phyloP scores from a whole-genome alignment of 1,139 yeast genomes.

The Suhomyces guaymorum region DNA sequence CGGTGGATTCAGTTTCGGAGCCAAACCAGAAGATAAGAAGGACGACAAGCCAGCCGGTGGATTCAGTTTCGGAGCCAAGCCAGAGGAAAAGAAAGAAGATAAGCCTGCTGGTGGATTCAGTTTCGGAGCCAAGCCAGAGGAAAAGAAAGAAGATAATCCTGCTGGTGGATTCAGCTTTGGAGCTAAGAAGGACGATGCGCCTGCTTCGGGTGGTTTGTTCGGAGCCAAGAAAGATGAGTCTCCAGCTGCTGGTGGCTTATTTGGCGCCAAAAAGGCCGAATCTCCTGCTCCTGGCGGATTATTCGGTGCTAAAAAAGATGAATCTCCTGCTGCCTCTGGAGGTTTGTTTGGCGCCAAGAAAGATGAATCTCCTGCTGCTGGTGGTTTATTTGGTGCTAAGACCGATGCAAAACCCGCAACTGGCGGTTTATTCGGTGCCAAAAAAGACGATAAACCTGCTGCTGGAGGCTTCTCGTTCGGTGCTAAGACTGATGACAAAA shows the following conservation, averaged over 20 bases:
- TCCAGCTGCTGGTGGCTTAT: constrained; percentile 20
- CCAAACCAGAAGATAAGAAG: constrained; percentile 17
- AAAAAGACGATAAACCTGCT: constrained; percentile 15
- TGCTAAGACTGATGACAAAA: constrained; percentile 17
- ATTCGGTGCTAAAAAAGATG: constrained; percentile 22
- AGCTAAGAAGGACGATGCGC: constrained; percentile 17
- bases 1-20: constrained; percentile 17
- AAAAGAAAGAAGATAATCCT: constrained; percentile 19
- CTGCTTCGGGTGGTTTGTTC: constrained; percentile 11
- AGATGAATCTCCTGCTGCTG: constrained; percentile 3
- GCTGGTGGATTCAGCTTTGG: constrained; percentile 2
- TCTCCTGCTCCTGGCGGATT: constrained; percentile 16
- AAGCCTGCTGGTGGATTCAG: constrained; percentile 17
- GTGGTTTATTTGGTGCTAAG: not conserved
- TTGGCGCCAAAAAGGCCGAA: constrained; percentile 26
- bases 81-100: constrained; percentile 15
- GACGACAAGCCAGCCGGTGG: constrained; percentile 18
- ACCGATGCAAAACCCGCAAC: not conserved
- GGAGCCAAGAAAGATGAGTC: constrained; percentile 17
- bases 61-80: constrained; percentile 19
- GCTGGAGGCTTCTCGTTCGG: constrained; percentile 21
- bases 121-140: constrained; percentile 18
- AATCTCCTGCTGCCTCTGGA: constrained; percentile 18
- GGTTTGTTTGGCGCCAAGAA: constrained; percentile 11
- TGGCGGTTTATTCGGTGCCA: not conserved